Percentiles rank a stretch among this genome's conserved stretches.
phyloP scores from a whole-genome alignment of 2,329 filamentous ascomycete genomes.

The Scedosporium apiospermum region DNA sequence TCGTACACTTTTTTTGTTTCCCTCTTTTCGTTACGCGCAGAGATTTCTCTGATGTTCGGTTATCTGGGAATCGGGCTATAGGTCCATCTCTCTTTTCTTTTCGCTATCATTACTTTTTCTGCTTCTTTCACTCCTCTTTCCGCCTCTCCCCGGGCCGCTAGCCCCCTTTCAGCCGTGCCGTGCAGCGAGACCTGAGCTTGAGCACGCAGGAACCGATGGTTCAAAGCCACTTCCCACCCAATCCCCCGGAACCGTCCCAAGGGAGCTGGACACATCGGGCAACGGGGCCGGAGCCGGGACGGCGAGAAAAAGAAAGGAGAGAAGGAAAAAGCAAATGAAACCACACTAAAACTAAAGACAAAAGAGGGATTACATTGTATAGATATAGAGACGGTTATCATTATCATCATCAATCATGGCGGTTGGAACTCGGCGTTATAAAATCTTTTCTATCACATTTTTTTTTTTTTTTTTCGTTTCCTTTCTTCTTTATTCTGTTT shows the following conservation, averaged over 20 bases:
- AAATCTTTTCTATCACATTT: neutral
- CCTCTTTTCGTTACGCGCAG: neutral
- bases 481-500: neutral
- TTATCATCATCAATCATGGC: neutral
- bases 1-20: neutral
- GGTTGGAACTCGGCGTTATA: neutral
- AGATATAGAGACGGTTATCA: conserved; percentile 2
- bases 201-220: neutral
- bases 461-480: neutral
- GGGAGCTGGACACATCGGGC: neutral
- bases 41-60: neutral
- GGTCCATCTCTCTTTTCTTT: neutral
- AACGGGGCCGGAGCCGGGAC: neutral
- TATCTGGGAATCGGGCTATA: neutral
- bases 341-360: neutral
- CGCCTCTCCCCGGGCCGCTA: neutral
- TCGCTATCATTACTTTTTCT: neutral
- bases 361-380: neutral
- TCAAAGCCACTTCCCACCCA: neutral
- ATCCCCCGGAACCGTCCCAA: neutral
- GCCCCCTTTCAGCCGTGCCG: neutral
- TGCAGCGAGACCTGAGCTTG: neutral
- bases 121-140: conserved; percentile 1
- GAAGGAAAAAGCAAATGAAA: neutral
- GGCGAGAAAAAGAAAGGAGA: neutral